A percentile compares a stretch with the other conserved stretches of the same genome.
These are phyloP conservation scores for Musa acuminata DNA, from an alignment of 176 grass and related monocot genomes.

Conservation along the genomic window DNA sequence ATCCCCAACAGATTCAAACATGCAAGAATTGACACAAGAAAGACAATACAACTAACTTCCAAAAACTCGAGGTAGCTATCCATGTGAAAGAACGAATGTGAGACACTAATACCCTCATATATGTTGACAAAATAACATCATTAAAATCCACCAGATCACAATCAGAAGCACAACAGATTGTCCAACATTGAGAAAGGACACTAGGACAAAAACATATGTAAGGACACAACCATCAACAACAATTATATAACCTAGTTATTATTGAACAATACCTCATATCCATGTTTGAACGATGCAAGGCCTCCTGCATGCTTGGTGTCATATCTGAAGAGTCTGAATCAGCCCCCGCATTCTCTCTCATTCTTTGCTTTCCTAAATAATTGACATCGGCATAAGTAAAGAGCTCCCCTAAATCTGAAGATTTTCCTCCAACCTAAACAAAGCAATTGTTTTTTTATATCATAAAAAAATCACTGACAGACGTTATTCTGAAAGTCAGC, in stretches of 20 bases:
- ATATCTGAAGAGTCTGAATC: constrained; percentile 72
- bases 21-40: not conserved
- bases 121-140: not conserved
- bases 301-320: constrained; percentile 83
- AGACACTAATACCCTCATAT: not conserved
- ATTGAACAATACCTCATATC: constrained; percentile 57
- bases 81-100: too few relatives aligned
- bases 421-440: constrained; percentile 45
- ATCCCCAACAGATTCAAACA: too few relatives aligned
- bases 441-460: not conserved
- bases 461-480: not conserved
- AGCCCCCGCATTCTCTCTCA: constrained; percentile 26
- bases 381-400: constrained; percentile 52
- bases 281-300: constrained; percentile 87
- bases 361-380: constrained; percentile 31
- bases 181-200: not conserved
- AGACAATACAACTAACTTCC: not conserved
- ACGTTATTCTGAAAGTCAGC: not conserved
- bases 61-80: too few relatives aligned
- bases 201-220: not conserved
- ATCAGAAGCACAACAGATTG: not conserved
- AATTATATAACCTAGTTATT: not conserved
- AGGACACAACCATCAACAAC: not conserved
- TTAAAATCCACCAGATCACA: not conserved
- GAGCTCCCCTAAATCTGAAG: constrained; percentile 41